Percentiles rank a stretch among this genome's conserved stretches.
Evolutionary conservation across 805 yeast genomes (phyloP).

Genomic region (Teunomyces stri): DNA sequence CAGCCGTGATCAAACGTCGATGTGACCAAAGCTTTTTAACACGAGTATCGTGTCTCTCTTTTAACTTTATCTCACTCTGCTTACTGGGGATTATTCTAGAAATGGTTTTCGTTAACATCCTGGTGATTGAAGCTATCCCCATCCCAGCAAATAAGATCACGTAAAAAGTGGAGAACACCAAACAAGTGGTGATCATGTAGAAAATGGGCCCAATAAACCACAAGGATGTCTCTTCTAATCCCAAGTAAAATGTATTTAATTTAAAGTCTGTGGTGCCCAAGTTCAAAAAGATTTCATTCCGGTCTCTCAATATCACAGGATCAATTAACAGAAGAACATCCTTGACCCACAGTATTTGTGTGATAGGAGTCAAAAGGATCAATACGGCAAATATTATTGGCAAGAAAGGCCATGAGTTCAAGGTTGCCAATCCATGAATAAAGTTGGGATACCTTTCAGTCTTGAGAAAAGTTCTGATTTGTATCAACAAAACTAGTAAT

Average conservation of each 20-base stretch:
- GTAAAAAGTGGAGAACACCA: conserved; percentile 39
- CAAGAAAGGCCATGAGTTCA: conserved; percentile 19
- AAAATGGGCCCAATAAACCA: conserved; percentile 63
- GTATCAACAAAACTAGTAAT: conserved; percentile 51
- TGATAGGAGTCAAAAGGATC: conserved; percentile 39
- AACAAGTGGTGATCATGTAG: conserved; percentile 42
- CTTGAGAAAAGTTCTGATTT: conserved; percentile 40
- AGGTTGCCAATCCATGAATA: conserved; percentile 35
- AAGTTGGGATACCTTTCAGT: conserved; percentile 30
- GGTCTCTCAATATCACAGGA: conserved; percentile 51
- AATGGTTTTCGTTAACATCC: not conserved
- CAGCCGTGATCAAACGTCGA: conserved; percentile 27
- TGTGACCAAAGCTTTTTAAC: conserved; percentile 3
- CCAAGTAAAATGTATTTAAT: conserved; percentile 63
- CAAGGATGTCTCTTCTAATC: conserved; percentile 55
- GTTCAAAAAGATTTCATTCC: conserved; percentile 42
- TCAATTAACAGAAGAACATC: conserved; percentile 44
- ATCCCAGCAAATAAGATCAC: conserved; percentile 13
- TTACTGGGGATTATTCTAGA: not conserved
- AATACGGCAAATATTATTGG: conserved; percentile 19
- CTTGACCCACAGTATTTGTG: conserved; percentile 34
- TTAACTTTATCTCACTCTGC: not conserved
- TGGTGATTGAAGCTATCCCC: not conserved
- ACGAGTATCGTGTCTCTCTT: not conserved
- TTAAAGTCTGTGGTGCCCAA: conserved; percentile 25